Conservation (phyloP, 805 yeast genomes). For the Teunomyces aglyptinius region DNA sequence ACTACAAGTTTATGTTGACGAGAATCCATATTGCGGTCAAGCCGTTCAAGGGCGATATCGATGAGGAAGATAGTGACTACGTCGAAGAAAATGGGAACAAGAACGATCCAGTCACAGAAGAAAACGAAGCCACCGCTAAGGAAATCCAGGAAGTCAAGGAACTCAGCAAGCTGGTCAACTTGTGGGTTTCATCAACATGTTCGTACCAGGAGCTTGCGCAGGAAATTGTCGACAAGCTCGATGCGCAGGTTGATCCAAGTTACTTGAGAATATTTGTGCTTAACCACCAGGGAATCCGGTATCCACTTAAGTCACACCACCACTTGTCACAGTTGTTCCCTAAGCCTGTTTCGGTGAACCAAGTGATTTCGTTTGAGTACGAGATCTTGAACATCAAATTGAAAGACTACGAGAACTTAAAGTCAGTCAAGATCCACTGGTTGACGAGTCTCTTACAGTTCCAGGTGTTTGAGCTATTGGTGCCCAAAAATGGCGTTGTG, state of each 20-base stretch:
- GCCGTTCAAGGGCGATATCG: conserved; percentile 45
- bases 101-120: background rate
- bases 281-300: conserved; percentile 54
- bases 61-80: conserved; percentile 49
- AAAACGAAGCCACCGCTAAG: conserved; percentile 12
- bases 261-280: conserved; percentile 66
- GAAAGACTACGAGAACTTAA: conserved; percentile 74
- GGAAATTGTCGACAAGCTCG: conserved; percentile 54
- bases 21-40: conserved; percentile 59
- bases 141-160: conserved; percentile 19
- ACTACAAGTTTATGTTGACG: conserved; percentile 54
- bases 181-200: conserved; percentile 69
- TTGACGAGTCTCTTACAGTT: conserved; percentile 66
- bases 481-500: conserved; percentile 62
- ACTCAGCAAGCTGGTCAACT: conserved; percentile 39
- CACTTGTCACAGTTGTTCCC: conserved; percentile 42
- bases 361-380: conserved; percentile 55
- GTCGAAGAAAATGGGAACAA: conserved; percentile 19
- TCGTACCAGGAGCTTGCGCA: conserved; percentile 58
- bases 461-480: conserved; percentile 64
- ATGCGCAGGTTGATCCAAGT: conserved; percentile 49
- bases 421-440: conserved; percentile 66
- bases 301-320: conserved; percentile 40
- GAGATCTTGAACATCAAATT: conserved; percentile 76
- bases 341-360: conserved; percentile 44